Conservation (phyloP, 176 grass and related monocot species). For the Carex cristatella region DNA sequence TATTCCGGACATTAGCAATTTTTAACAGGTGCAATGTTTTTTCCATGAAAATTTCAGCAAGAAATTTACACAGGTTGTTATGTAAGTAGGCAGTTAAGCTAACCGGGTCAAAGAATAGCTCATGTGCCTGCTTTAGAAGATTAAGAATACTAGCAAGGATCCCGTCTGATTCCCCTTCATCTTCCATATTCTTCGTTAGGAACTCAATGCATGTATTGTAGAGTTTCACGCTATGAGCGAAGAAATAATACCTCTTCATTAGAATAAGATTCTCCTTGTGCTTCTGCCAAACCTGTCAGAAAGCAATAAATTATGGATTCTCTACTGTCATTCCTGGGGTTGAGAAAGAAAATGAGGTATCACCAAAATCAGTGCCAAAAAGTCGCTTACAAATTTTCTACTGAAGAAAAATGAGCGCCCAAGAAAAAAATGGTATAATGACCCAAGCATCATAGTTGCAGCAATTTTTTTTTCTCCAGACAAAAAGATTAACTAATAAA, state of each 20-base stretch:
- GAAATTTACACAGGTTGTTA: not conserved
- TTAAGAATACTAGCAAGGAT: conserved; percentile 59
- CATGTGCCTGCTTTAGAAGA: conserved; percentile 50
- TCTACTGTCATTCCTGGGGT: too few species aligned
- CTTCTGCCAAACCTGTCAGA: conserved; percentile 64
- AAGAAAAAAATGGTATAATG: too few species aligned
- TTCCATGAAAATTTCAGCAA: not conserved
- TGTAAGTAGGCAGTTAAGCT: conserved; percentile 15
- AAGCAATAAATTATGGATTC: not conserved
- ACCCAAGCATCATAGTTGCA: too few species aligned
- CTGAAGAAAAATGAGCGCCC: too few species aligned
- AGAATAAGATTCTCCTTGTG: conserved; percentile 79
- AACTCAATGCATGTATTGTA: conserved; percentile 40
- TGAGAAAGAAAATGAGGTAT: too few species aligned
- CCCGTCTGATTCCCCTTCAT: conserved; percentile 71
- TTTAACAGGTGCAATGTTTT: not conserved
- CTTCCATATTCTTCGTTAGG: conserved; percentile 42
- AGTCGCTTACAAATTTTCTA: too few species aligned
- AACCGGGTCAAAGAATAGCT: conserved; percentile 67
- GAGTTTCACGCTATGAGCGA: conserved; percentile 44
- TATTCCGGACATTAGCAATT: not conserved
- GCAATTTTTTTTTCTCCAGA: not conserved
- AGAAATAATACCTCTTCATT: conserved; percentile 70
- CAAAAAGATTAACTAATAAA: not conserved
- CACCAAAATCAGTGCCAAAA: too few species aligned